Percentiles rank a stretch among this genome's conserved stretches.
phyloP scores from a whole-genome alignment of 306 rosid genomes.

The Sphenostylis stenocarpa region DNA sequence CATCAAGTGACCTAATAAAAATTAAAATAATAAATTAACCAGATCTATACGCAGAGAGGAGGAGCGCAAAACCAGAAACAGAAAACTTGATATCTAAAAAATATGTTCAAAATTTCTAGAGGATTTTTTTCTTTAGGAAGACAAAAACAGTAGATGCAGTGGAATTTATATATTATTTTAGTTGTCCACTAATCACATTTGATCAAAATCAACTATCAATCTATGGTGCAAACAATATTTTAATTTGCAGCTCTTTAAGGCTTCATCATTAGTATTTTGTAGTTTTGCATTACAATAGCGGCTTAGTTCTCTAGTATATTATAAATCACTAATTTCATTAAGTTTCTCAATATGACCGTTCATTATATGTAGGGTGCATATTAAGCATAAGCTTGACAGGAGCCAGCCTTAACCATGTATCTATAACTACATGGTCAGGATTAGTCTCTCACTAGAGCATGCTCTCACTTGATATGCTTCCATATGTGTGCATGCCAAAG shows the following conservation, averaged over 20 bases:
- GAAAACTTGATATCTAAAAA: neutral
- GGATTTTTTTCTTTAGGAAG: neutral
- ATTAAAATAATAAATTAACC: conserved; percentile 23
- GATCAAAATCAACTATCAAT: neutral
- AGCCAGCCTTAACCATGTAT: neutral
- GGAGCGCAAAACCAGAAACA: neutral
- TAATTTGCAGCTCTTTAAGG: conserved; percentile 5
- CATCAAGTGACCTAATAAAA: conserved; percentile 85
- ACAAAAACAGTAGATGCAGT: conserved; percentile 8
- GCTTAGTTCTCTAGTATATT: neutral
- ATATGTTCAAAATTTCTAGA: conserved; percentile 1
- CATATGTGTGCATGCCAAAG: neutral
- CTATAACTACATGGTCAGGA: neutral
- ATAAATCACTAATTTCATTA: neutral
- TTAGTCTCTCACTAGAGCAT: neutral
- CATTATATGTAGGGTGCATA: neutral
- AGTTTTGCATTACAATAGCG: conserved; percentile 12
- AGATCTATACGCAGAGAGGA: neutral
- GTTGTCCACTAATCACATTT: conserved; percentile 13
- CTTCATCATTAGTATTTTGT: neutral
- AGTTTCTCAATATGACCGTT: neutral
- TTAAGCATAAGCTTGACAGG: neutral
- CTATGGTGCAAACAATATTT: neutral
- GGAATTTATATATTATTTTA: neutral
- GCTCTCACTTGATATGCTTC: neutral